Percentiles rank a stretch among this genome's conserved stretches.
These are phyloP conservation scores for Pichia insulana DNA, from an alignment of 805 yeast genomes.

Conservation along the genomic window DNA sequence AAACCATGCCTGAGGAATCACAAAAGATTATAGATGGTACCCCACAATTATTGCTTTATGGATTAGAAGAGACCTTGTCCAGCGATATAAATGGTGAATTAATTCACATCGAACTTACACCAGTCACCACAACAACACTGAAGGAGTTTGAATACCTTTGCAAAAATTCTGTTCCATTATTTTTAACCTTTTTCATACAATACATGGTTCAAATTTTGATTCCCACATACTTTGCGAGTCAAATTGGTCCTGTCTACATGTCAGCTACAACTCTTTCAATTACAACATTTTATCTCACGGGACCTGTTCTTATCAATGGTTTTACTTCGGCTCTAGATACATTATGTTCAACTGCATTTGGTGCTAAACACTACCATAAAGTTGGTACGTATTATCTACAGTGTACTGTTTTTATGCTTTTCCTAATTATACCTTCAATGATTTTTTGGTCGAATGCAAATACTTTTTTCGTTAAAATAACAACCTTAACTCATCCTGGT, in stretches of 20 bases:
- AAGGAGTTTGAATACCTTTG: constrained; percentile 22
- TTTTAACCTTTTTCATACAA: constrained; percentile 60
- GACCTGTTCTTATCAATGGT: constrained; percentile 66
- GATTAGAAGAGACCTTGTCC: too few species aligned
- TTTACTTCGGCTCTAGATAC: constrained; percentile 69
- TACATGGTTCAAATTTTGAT: constrained; percentile 65
- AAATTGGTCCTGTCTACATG: constrained; percentile 54
- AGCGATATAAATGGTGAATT: too few species aligned
- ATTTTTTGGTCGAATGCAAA: constrained; percentile 50
- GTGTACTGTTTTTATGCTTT: constrained; percentile 47
- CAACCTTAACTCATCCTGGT: constrained; percentile 18
- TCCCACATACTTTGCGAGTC: constrained; percentile 62
- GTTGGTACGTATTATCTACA: constrained; percentile 63
- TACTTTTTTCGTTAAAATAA: constrained; percentile 33
- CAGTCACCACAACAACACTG: constrained; percentile 11
- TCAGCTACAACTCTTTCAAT: constrained; percentile 67
- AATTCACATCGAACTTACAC: too few species aligned
- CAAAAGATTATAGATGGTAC: too few species aligned
- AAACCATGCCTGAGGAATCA: too few species aligned
- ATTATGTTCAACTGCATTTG: constrained; percentile 67
- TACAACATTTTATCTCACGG: constrained; percentile 68
- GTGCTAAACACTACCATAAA: constrained; percentile 48
- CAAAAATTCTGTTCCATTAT: constrained; percentile 43
- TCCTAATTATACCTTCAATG: constrained; percentile 45
- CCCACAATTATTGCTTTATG: too few species aligned